Evolutionary conservation across 352 stramenopile species (phyloP).

Genomic region (Phytophthora niederhauseri): DNA sequence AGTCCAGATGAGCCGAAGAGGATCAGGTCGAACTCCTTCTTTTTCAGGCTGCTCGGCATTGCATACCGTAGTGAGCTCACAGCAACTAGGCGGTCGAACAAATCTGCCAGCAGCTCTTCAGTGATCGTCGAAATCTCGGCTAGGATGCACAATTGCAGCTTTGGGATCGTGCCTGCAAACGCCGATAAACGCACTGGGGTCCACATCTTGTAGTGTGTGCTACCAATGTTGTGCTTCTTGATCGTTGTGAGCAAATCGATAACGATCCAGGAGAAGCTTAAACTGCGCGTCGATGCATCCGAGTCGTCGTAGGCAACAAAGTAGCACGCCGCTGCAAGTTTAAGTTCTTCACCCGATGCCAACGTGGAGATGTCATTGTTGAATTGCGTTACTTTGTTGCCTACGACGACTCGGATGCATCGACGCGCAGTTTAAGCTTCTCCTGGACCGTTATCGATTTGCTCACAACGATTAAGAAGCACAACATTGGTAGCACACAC

Average conservation of each 20-base stretch:
- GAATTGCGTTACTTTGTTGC: conserved; percentile 77
- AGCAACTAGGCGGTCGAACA: conserved; percentile 73
- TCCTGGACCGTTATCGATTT: conserved; percentile 72
- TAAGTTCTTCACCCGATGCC: conserved; percentile 29
- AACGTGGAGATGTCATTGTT: too few species aligned
- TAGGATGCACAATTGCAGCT: conserved; percentile 67
- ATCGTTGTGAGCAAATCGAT: conserved; percentile 58
- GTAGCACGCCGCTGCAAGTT: conserved; percentile 76
- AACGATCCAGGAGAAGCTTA: conserved; percentile 83
- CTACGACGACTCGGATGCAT: conserved; percentile 50
- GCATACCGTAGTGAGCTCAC: conserved; percentile 48
- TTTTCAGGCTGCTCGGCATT: conserved; percentile 48
- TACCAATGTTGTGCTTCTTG: conserved; percentile 30
- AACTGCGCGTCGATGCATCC: conserved; percentile 30
- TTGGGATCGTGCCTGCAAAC: conserved; percentile 46
- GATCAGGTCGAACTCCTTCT: conserved; percentile 49
- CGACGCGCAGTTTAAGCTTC: conserved; percentile 61
- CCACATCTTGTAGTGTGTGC: conserved; percentile 31
- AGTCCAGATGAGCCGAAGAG: conserved; percentile 77
- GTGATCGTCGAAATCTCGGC: conserved; percentile 53
- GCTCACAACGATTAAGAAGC: conserved; percentile 51
- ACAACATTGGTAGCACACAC: conserved; percentile 9
- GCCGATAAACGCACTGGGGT: conserved; percentile 29
- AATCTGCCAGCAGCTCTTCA: conserved; percentile 54
- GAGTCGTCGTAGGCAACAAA: conserved; percentile 60